These are phyloP conservation scores for Chrysanthemum makinoi DNA, from an alignment of 129 eudicot genomes.

Conservation along the genomic window DNA sequence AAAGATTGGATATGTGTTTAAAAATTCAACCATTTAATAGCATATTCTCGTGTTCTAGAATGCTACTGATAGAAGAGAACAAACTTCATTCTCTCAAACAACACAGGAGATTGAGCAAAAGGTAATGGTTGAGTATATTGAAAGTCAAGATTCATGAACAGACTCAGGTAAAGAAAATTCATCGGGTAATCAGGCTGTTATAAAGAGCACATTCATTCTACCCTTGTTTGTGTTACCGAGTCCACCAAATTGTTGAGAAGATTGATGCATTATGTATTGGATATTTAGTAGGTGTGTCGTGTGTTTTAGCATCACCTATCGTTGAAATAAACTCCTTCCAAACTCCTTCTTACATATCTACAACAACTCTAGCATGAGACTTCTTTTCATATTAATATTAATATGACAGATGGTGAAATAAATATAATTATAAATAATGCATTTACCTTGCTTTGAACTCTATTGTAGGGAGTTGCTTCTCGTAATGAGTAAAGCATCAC, in stretches of 20 bases:
- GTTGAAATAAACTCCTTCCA: conserved; percentile 78
- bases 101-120: conserved; percentile 10
- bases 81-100: conserved; percentile 28
- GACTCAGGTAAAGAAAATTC: conserved; percentile 18
- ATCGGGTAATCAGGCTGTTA: conserved; percentile 7
- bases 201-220: too few relatives aligned
- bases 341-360: conserved; percentile 48
- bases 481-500: conserved; percentile 62
- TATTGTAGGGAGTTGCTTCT: conserved; percentile 67
- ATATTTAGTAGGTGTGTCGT: conserved; percentile 61
- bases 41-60: conserved; percentile 45
- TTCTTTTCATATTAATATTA: too few relatives aligned
- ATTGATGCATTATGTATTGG: conserved; percentile 80
- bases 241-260: too few relatives aligned
- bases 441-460: conserved; percentile 67
- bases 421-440: not conserved
- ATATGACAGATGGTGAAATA: not conserved
- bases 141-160: conserved; percentile 9
- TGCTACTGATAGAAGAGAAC: conserved; percentile 45
- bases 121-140: conserved; percentile 7
- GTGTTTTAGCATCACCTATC: conserved; percentile 53
- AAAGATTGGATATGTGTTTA: not conserved
- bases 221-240: too few relatives aligned
- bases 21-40: conserved; percentile 28
- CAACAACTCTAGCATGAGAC: not conserved